Evolutionary conservation across 495 filamentous ascomycete species (phyloP).

Genomic region (Penicillium goetzii): DNA sequence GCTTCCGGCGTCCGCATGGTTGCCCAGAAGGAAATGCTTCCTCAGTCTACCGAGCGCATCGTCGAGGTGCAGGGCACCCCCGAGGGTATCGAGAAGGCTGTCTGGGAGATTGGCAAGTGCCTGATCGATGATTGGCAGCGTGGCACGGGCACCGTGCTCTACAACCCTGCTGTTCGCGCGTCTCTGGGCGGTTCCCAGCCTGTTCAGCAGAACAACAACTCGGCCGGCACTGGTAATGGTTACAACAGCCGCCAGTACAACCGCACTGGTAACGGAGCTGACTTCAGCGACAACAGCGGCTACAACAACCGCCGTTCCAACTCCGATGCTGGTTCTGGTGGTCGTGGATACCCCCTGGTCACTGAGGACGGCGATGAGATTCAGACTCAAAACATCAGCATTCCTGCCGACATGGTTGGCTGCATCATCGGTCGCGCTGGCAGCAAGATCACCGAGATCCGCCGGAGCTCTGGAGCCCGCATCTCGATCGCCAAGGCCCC

Average conservation of each 20-base stretch:
- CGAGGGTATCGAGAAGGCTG: slow-evolving; percentile 89
- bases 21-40: slow-evolving; percentile 98
- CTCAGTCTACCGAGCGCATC: slow-evolving; percentile 97
- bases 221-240: slow-evolving; percentile 45
- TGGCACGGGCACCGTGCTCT: slow-evolving; percentile 92
- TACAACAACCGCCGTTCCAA: slow-evolving; percentile 76
- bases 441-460: slow-evolving; percentile 96
- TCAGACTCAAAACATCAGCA: slow-evolving; percentile 99
- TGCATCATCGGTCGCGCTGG: slow-evolving; percentile 96
- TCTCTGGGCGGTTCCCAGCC: slow-evolving; percentile 59
- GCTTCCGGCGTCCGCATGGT: slow-evolving; percentile 97
- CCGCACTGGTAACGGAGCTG: slow-evolving; percentile 93
- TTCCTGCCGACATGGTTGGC: slow-evolving; percentile 98
- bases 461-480: slow-evolving; percentile 90
- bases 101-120: slow-evolving; percentile 99
- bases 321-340: slow-evolving; percentile 65
- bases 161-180: slow-evolving; percentile 91
- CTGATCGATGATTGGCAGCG: slow-evolving; percentile 97
- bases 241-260: slow-evolving; percentile 77
- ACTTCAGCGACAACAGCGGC: slow-evolving; percentile 84
- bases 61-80: slow-evolving; percentile 94
- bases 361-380: slow-evolving; percentile 97
- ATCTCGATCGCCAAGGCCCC: slow-evolving; percentile 99
- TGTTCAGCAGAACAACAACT: slow-evolving; percentile 25
- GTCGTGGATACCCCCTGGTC: slow-evolving; percentile 73